phyloP scores from a whole-genome alignment of 164 flowering plant genomes.

The Aristolochia fimbriata region DNA sequence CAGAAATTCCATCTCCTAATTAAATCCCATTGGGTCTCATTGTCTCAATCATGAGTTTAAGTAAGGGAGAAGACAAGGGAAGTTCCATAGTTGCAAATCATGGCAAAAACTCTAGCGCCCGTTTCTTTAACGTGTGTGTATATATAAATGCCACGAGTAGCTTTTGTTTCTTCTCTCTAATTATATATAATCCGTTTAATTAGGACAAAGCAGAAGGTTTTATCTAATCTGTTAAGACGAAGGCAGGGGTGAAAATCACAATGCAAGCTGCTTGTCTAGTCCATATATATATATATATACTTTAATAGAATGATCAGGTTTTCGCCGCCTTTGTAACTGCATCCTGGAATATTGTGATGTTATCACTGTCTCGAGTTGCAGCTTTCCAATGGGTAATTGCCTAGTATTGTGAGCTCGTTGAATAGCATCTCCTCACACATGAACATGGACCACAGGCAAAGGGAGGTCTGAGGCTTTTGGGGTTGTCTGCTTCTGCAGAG shows the following conservation, averaged over 20 bases:
- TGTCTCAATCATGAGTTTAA: too few relatives aligned
- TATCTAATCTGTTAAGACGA: not conserved
- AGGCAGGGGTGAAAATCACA: not conserved
- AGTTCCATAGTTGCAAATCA: not conserved
- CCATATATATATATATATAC: not conserved
- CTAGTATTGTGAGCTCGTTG: not conserved
- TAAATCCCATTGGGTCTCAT: not conserved
- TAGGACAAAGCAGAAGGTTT: not conserved
- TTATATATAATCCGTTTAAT: not conserved
- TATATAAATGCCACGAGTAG: not conserved
- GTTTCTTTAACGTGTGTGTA: not conserved
- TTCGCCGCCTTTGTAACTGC: not conserved
- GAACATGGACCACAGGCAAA: too few relatives aligned
- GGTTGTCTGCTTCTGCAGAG: too few relatives aligned
- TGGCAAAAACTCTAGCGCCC: not conserved
- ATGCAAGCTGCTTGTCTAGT: not conserved
- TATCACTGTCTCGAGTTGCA: not conserved
- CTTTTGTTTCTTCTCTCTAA: not conserved
- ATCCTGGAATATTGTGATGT: not conserved
- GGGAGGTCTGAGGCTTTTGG: too few relatives aligned
- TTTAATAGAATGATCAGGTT: not conserved
- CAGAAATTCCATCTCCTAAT: not conserved
- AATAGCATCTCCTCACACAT: too few relatives aligned
- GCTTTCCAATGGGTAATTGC: not conserved
- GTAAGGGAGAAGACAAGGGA: not conserved